Conservation (phyloP, 1,284 basidiomycete species). For the Cutaneotrichosporon arboriforme region DNA sequence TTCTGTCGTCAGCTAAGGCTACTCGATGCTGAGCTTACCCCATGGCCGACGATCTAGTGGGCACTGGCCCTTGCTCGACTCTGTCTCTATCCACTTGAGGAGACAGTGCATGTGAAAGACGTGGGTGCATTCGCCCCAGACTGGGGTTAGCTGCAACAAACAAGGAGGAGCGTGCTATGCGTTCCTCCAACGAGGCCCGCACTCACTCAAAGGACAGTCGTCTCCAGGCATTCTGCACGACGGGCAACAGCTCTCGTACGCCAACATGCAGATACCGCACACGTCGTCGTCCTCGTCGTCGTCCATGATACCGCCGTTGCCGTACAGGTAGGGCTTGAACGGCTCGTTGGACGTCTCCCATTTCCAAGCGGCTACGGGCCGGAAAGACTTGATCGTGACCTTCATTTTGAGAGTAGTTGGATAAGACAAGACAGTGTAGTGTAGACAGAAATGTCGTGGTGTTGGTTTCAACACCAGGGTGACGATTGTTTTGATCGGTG, state of each 20-base stretch:
- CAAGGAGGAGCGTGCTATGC: not conserved
- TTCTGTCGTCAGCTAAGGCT: slow-evolving; percentile 17
- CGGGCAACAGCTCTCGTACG: slow-evolving; percentile 88
- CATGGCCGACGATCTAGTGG: slow-evolving; percentile 88
- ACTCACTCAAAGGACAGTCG: slow-evolving; percentile 86
- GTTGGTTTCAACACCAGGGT: too few relatives aligned
- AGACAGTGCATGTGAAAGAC: slow-evolving; percentile 94
- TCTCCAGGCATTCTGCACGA: slow-evolving; percentile 93
- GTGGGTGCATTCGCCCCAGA: slow-evolving; percentile 93
- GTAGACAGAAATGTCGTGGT: too few relatives aligned
- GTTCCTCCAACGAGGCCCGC: not conserved
- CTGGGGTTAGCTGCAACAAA: slow-evolving; percentile 42
- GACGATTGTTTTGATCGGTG: too few relatives aligned
- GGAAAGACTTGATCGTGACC: slow-evolving; percentile 38
- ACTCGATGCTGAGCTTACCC: slow-evolving; percentile 59
- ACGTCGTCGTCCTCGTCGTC: slow-evolving; percentile 71
- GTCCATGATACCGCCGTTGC: slow-evolving; percentile 54
- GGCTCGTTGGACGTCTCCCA: slow-evolving; percentile 43
- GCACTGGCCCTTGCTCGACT: slow-evolving; percentile 81
- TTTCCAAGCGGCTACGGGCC: slow-evolving; percentile 47
- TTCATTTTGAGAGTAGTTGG: slow-evolving; percentile 30
- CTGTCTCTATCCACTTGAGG: slow-evolving; percentile 85
- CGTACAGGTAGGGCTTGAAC: slow-evolving; percentile 35
- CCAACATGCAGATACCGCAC: slow-evolving; percentile 86
- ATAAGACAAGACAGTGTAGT: too few relatives aligned